Evolutionary conservation across 2,329 filamentous ascomycete genomes (phyloP), one percentile per base, ranked within the genome.

Genomic region (Arthrobotrys conoides): DNA sequence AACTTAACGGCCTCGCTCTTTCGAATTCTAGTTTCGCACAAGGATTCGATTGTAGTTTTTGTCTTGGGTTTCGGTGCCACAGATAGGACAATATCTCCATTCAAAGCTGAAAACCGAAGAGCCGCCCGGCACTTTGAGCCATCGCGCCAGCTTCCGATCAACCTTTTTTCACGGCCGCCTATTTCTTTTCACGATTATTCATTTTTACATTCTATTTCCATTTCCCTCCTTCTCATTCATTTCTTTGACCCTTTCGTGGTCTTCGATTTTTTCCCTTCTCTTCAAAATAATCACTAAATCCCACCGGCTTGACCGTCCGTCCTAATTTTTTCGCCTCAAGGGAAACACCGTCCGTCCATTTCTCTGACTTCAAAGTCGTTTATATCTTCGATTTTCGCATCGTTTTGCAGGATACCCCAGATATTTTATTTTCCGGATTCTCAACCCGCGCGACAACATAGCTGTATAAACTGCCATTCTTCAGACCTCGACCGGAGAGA

Each of bases 391-490:
- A 49, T n/a, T 65, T 78, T 78, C 75, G 75, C 75, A 78, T 78
- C 63, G 63, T 65, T 30, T 78, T 65, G 64, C 75, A 78, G 53
- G 75, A 78, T 78, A 78, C 75, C 75, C 51, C 16, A 27, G 38
- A 48, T 18, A 36, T 14, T 59, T 20, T 59, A 65, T 69, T 51
- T 53, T 53, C 64, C 63, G 51, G 44, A 67, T 64, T 53, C 41
- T 68, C 61, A 49, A 66, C 66, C 72, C 48, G 72, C 48, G 73
- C 73, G 61, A 65, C 9, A 53, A 27, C 36, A 67, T 10, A 51
- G 46, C 51, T 77, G 68, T 78, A 72, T 72, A 72, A 78, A 78
- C 68, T 69, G 44, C 53, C 51, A 67, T 71, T 59, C 44, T 57
- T 71, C 61, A 30, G 55, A 65, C 49, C 27, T 30, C 59, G n/a